Evolutionary conservation across 805 yeast species (phyloP), one percentile per base, ranked within the genome.

Genomic region (Candida loeiensis): DNA sequence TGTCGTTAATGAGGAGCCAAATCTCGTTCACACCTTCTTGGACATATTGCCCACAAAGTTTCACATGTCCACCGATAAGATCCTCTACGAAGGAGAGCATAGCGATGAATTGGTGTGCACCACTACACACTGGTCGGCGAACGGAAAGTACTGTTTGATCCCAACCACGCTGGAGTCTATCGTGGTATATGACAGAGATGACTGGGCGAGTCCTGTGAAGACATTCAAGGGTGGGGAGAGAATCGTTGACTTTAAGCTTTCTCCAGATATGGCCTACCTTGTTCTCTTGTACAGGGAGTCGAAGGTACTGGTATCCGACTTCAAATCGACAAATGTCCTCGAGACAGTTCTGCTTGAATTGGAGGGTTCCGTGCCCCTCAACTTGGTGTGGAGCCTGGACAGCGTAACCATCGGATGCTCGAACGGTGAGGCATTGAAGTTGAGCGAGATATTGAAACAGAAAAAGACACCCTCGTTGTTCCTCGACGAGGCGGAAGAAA

Each of bases 91-190:
- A 11, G 66, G 56, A 7, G 80, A 74, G 33, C 69, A 71, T 35
- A 56, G 59, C 3, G 73, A 67, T 3, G 73, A 65, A 51, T 59
- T 75, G 31, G 55, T 75, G 1, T 62, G 80, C 18, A 71, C 85
- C 0, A 73, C 73, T 30, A 71, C 79, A 2, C 76, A 74, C 26
- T 88, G 95, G 95, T 76, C 79, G 41, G 76, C 83, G 2, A 69
- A 73, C 39, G 95, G 95, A 13, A 76, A 76, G 39, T 58, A 67
- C n/a, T 66, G 88, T 35, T 87, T 89, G 2, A 53, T 86, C 14
- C 89, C 95, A 2, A 65, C 82, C 5, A 63, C 67, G 26, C 63
- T 70, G 15, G 63, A 68, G 34, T 61, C 69, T 2, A 68, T 82
- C 35, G 69, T 69, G 37, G 66, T 77, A 0, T 78, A 63, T 39